Base-by-base conservation (phyloP, 768 basidiomycete species). In the Lentinula guzmanii region DNA sequence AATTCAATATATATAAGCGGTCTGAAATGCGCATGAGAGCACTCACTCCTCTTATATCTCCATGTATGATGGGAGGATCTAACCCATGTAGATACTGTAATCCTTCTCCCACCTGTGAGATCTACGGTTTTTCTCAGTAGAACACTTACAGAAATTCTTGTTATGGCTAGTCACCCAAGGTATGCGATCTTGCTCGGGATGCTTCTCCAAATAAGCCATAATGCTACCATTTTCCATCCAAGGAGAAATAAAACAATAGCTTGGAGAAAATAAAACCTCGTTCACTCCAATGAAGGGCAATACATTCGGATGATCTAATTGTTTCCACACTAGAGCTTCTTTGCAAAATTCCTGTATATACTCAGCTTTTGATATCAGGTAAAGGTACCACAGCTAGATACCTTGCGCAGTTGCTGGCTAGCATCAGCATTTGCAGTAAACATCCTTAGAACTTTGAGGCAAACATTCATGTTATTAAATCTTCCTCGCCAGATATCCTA, bases 171-270 rank as follows among this genome's bases (percentile, higher is more conserved):
- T 50, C 35, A 60, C 58, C 37, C 9, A 51, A 50, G 46, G 48
- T 6, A 60, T 10, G 4, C 58, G 51, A 18, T 60, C 37, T 9
- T 35, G 45, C 21, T 65, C 50, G 16, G 62, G 42, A 50, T 66
- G 52, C 18, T 60, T 57, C 31, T 66, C 60, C 15, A 70, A 60
- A 54, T 65, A 70, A 9, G 62, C 60, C 34, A 65, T 65, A 3
- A 68, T 62, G 3, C 65, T 68, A 0, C 70, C 69, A 53, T 71
- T 67, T n/a, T 65, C 56, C 70, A 71, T 70, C 66, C 68, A 71
- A 1, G 69, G 70, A 28, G 69, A 70, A 33, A 71, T 65, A 52
- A 71, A 50, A 53, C 67, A 67, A 24, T 66, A 56, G 1, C 51
- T 54, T 0, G 68, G 65, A 4, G 59, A 39, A 58, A 69, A 70